Evolutionary conservation across 768 basidiomycete species (phyloP), one percentile per base, ranked within the genome.

Genomic region (Podaxis sp.): DNA sequence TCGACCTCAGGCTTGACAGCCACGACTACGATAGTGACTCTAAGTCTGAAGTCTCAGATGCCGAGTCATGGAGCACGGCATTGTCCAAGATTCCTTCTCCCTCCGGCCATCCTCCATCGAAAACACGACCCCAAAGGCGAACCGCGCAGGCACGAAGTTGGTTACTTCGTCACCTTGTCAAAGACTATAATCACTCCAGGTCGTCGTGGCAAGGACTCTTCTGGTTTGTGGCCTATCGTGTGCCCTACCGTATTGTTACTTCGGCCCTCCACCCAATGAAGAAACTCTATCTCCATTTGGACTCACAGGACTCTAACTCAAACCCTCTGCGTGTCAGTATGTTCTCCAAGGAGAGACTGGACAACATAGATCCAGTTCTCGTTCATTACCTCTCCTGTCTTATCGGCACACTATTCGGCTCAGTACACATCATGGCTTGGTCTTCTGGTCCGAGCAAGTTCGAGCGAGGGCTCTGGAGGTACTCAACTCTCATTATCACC

Each of bases 191-290:
- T 27, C 27, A 22, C 2, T 5, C 29, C n/a, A 6, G 25, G 19
- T 13, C 13, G 4, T 46, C 43, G 17, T 29, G 46, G 56, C 8
- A n/a, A 25, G 43, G 56, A 12, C 24, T 57, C 43, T 43, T 57
- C 15, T 57, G 27, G 56, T 57, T 57, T 15, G 8, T 29, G 9
- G 38, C 47, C 5, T 57, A 57, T n/a, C 56, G 56, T 29, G 25
- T 57, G 25, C 43, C 56, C 15, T 57, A 57, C 27, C 56, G 46
- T 25, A 29, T 57, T 24, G 29, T 57, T 1, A 19, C 27, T 17
- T 57, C 56, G 11, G 27, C 43, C 17, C 41, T 57, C 17, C 56
- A 46, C n/a, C 56, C 56, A 15, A 57, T 57, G 56, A 57, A 57
- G 46, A 46, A 57, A 33, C 56, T 57, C 29, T 19, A 33, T 15